Percentiles rank a stretch among this genome's conserved stretches.
phyloP scores from a whole-genome alignment of 1,284 basidiomycete species.

The Tilletia setariae region DNA sequence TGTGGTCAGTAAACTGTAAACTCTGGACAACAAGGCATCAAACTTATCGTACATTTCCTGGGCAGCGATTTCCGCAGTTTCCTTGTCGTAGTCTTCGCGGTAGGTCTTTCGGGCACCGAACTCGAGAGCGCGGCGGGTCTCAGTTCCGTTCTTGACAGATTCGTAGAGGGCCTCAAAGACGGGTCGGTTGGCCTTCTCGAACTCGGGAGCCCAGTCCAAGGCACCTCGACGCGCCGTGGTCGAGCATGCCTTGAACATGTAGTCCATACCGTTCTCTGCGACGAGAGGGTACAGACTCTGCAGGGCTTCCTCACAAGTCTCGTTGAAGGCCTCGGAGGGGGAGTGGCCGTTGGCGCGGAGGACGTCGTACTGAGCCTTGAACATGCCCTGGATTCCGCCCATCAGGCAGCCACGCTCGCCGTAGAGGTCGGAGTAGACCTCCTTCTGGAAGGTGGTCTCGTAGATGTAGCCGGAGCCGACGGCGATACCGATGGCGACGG shows the following conservation, averaged over 20 bases:
- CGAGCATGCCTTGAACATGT: slow-evolving; percentile 94
- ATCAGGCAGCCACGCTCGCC: slow-evolving; percentile 99
- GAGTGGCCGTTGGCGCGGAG: slow-evolving; percentile 97
- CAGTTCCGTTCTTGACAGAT: slow-evolving; percentile 88
- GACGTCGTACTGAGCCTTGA: slow-evolving; percentile 98
- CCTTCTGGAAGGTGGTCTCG: slow-evolving; percentile 99
- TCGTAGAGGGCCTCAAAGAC: slow-evolving; percentile 93
- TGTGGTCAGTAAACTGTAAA: no score
- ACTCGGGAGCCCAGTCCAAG: slow-evolving; percentile 98
- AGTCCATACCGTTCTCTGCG: slow-evolving; percentile 95
- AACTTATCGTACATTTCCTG: slow-evolving; percentile 80
- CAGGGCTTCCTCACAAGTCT: slow-evolving; percentile 94
- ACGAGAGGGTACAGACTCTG: slow-evolving; percentile 97
- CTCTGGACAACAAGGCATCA: slow-evolving; percentile 6
- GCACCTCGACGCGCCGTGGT: slow-evolving; percentile 98
- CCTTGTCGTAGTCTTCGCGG: slow-evolving; percentile 86
- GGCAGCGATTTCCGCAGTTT: slow-evolving; percentile 89
- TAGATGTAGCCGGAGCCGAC: slow-evolving; percentile 95
- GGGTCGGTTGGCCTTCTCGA: slow-evolving; percentile 87
- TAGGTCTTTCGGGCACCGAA: slow-evolving; percentile 92
- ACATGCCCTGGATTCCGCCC: slow-evolving; percentile 99
- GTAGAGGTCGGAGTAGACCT: slow-evolving; percentile 98
- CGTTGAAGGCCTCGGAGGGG: slow-evolving; percentile 98
- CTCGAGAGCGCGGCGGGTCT: slow-evolving; percentile 94
- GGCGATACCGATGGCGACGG: slow-evolving; percentile 87